A percentile compares a stretch with the other conserved stretches of the same genome.
phyloP scores from a whole-genome alignment of 2,329 filamentous ascomycete genomes.

The Periconia sp. region DNA sequence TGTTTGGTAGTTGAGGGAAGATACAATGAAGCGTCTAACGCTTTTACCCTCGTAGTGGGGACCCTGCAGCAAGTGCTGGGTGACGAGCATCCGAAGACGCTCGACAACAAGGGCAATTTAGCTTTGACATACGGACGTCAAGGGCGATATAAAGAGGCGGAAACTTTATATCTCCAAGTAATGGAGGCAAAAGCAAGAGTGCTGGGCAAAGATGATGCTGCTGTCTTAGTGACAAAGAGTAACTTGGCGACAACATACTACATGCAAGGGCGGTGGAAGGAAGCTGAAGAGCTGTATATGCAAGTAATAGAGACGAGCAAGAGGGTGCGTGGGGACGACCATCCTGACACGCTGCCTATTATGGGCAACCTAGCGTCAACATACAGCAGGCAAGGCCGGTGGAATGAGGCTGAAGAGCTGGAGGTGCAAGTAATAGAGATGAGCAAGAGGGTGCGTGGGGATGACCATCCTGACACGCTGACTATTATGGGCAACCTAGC shows the following conservation, averaged over 20 bases:
- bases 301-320: background rate
- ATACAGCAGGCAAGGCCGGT: no score
- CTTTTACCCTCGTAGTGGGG: background rate
- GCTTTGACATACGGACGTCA: background rate
- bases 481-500: slow-evolving; percentile 2
- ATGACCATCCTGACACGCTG: no score
- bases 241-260: background rate
- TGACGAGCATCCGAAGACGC: background rate
- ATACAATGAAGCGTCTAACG: background rate
- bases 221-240: background rate
- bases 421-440: no score
- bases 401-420: no score
- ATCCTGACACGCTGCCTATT: background rate
- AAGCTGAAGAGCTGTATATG: background rate
- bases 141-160: background rate
- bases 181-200: background rate
- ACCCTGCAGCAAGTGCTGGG: slow-evolving; percentile 1
- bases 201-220: background rate
- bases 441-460: no score
- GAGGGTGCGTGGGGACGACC: background rate
- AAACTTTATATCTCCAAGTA: background rate
- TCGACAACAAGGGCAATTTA: background rate
- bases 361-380: no score
- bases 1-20: background rate
- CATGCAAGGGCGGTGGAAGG: background rate